Percentiles rank a stretch among this genome's conserved stretches.
Evolutionary conservation across 2,329 filamentous ascomycete genomes (phyloP).

Genomic region (Ciborinia camelliae): DNA sequence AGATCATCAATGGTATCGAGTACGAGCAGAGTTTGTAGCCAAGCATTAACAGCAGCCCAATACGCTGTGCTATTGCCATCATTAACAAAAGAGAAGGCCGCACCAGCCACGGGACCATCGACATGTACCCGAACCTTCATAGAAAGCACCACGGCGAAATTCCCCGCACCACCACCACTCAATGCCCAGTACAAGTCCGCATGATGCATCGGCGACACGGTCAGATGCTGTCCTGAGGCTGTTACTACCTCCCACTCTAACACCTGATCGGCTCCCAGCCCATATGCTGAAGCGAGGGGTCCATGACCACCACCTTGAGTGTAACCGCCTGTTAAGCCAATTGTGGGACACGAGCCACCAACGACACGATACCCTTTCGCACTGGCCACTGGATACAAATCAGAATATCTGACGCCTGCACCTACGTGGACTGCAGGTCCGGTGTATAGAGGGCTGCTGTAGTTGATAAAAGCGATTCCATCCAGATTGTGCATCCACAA

Average conservation of each 20-base stretch:
- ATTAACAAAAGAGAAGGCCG: not conserved
- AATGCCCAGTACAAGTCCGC: conserved; percentile 50
- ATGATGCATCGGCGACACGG: conserved; percentile 42
- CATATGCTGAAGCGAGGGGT: conserved; percentile 48
- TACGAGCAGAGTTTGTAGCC: not conserved
- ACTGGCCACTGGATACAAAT: conserved; percentile 14
- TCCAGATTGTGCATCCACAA: conserved; percentile 23
- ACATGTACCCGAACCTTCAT: conserved; percentile 13
- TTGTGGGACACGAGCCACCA: conserved; percentile 5
- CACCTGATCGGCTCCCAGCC: conserved; percentile 50
- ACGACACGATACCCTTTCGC: conserved; percentile 15
- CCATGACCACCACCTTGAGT: conserved; percentile 44
- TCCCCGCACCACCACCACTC: conserved; percentile 46
- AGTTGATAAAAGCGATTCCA: conserved; percentile 27
- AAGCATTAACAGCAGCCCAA: not conserved
- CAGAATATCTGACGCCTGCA: conserved; percentile 14
- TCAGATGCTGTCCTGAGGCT: conserved; percentile 44
- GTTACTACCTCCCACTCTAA: conserved; percentile 37
- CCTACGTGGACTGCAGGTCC: conserved; percentile 18
- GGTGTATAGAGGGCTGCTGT: conserved; percentile 23
- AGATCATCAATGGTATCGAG: not conserved
- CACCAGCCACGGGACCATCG: not conserved
- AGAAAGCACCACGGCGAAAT: conserved; percentile 42
- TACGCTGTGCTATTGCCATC: not conserved
- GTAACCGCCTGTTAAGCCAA: not conserved